Conservation (phyloP, 495 filamentous ascomycete genomes). For the Alectoria sarmentosa region DNA sequence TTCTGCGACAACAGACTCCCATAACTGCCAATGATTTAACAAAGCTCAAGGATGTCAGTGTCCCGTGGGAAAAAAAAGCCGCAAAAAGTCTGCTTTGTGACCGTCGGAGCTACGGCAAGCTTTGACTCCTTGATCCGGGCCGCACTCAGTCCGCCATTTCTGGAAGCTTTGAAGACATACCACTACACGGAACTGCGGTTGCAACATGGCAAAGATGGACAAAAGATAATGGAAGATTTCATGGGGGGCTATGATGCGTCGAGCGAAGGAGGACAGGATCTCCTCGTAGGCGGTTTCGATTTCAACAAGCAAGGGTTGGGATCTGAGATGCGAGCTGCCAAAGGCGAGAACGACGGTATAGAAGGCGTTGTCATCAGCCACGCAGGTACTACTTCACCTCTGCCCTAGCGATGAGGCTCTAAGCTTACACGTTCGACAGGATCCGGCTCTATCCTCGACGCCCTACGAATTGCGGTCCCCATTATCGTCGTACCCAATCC, state of each 20-base stretch:
- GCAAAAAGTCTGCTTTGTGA: slow-evolving; percentile 65
- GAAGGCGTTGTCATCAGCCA: slow-evolving; percentile 78
- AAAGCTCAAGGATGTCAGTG: not conserved
- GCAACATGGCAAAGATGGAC: slow-evolving; percentile 65
- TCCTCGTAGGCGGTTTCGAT: slow-evolving; percentile 56
- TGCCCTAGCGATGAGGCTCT: not conserved
- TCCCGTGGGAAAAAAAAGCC: not conserved
- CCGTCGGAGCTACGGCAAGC: slow-evolving; percentile 82
- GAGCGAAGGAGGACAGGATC: slow-evolving; percentile 28
- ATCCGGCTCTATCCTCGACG: slow-evolving; percentile 83
- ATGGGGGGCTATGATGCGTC: slow-evolving; percentile 20
- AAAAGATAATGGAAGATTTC: slow-evolving; percentile 39
- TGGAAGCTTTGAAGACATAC: slow-evolving; percentile 44
- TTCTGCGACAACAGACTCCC: not conserved
- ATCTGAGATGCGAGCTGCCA: slow-evolving; percentile 47
- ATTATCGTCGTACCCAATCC: slow-evolving; percentile 84
- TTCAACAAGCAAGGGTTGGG: slow-evolving; percentile 53
- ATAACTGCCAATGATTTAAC: not conserved
- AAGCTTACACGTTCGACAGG: slow-evolving; percentile 41
- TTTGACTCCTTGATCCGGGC: slow-evolving; percentile 66
- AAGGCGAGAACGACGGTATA: slow-evolving; percentile 27
- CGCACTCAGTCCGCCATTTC: slow-evolving; percentile 53
- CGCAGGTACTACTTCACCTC: slow-evolving; percentile 52
- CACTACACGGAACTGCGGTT: slow-evolving; percentile 61
- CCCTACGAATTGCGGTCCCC: slow-evolving; percentile 56